Percentiles rank a stretch among this genome's conserved stretches.
phyloP scores from a whole-genome alignment of 31 red algal genomes.

The Endocladia muricata region DNA sequence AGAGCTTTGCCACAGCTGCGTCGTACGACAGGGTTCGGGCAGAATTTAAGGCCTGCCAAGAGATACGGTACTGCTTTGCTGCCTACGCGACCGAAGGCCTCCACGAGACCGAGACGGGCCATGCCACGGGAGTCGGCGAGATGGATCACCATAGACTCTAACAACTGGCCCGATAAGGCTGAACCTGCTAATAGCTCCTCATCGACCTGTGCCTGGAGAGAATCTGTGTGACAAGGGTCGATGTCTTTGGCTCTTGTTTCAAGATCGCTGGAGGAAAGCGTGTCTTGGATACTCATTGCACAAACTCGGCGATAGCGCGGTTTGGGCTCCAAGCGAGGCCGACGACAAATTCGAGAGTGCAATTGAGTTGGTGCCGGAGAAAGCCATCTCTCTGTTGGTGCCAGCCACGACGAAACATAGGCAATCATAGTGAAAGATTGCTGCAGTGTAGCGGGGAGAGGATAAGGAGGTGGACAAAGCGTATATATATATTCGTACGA shows the following conservation, averaged over 20 bases:
- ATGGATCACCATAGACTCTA: constrained; percentile 57
- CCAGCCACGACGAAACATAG: no score
- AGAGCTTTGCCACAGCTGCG: constrained; percentile 73
- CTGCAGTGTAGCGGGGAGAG: no score
- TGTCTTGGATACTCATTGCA: not conserved
- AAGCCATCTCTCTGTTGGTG: no score
- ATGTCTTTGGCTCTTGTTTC: not conserved
- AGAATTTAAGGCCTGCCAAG: constrained; percentile 11
- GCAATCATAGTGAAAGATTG: no score
- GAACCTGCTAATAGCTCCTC: not conserved
- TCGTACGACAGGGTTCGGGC: constrained; percentile 71
- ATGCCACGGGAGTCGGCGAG: constrained; percentile 70
- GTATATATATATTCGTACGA: no score
- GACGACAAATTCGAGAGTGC: no score
- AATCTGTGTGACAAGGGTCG: not conserved
- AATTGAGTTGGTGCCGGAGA: no score
- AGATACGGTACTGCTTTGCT: constrained; percentile 38
- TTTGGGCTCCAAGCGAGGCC: no score
- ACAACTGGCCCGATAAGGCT: not conserved
- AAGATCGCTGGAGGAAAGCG: not conserved
- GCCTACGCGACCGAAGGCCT: constrained; percentile 55
- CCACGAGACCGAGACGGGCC: constrained; percentile 64
- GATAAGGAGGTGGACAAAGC: no score
- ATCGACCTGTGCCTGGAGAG: not conserved
- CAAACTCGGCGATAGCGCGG: not conserved